Evolutionary conservation across 1,139 yeast genomes (phyloP).

Genomic region (Candida pseudoviswanathii): DNA sequence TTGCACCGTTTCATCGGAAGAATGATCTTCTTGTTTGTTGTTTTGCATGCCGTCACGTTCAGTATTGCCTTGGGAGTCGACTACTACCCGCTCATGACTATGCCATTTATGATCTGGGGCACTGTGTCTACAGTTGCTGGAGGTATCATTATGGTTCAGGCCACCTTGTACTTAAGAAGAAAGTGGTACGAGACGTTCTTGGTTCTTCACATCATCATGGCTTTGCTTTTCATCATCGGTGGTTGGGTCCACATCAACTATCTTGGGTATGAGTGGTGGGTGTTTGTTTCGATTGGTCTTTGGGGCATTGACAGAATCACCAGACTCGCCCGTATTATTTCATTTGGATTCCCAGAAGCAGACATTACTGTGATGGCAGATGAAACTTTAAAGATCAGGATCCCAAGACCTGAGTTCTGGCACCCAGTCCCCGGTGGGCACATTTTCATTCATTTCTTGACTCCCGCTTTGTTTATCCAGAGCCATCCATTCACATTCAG

Average conservation of each 20-base stretch:
- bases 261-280: slow-evolving; percentile 51
- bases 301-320: slow-evolving; percentile 64
- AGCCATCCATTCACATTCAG: slow-evolving; percentile 67
- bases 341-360: slow-evolving; percentile 53
- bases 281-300: slow-evolving; percentile 54
- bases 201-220: slow-evolving; percentile 58
- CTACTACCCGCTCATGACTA: slow-evolving; percentile 10
- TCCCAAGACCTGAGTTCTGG: slow-evolving; percentile 45
- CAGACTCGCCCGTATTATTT: slow-evolving; percentile 48
- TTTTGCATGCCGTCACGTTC: slow-evolving; percentile 40
- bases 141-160: slow-evolving; percentile 44
- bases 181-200: slow-evolving; percentile 66
- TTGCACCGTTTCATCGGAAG: slow-evolving; percentile 58
- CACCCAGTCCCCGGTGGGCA: slow-evolving; percentile 55
- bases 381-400: slow-evolving; percentile 43
- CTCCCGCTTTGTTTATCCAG: slow-evolving; percentile 63
- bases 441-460: slow-evolving; percentile 58
- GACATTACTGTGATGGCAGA: slow-evolving; percentile 44
- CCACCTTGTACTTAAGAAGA: slow-evolving; percentile 55
- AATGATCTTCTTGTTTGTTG: slow-evolving; percentile 34
- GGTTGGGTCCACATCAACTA: slow-evolving; percentile 59
- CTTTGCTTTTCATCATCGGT: slow-evolving; percentile 54
- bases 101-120: slow-evolving; percentile 56
- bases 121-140: slow-evolving; percentile 42
- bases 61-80: slow-evolving; percentile 18